These are phyloP conservation scores for Physcia stellaris DNA, from an alignment of 495 filamentous ascomycete species.

Conservation along the genomic window DNA sequence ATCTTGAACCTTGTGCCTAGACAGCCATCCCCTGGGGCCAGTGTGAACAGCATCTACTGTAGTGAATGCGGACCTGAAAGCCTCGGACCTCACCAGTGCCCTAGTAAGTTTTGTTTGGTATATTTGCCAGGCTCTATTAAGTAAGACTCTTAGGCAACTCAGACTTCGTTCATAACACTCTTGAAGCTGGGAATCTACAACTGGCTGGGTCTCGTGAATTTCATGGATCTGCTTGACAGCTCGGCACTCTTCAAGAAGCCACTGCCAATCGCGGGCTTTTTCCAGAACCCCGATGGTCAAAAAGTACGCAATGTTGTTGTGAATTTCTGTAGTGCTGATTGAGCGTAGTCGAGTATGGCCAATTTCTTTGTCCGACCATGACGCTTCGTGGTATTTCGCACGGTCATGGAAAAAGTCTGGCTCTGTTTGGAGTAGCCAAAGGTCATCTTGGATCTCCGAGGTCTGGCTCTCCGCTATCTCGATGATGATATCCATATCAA, in stretches of 20 bases:
- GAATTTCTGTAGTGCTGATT: not conserved
- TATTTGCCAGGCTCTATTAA: not conserved
- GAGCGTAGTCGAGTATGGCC: not conserved
- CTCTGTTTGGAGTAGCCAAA: conserved; percentile 14
- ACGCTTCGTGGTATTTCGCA: not conserved
- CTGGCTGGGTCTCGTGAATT: not conserved
- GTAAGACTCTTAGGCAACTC: not conserved
- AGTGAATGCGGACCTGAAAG: not conserved
- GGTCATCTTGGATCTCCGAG: conserved; percentile 7
- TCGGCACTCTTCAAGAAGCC: not conserved
- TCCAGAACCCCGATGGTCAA: not conserved
- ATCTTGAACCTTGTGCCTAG: not conserved
- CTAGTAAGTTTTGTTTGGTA: not conserved
- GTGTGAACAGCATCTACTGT: not conserved
- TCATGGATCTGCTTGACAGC: not conserved
- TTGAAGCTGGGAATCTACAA: not conserved
- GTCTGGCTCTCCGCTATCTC: conserved; percentile 2
- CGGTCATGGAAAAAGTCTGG: not conserved
- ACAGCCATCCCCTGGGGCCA: not conserved
- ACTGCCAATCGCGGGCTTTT: not conserved
- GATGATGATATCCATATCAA: conserved; percentile 9
- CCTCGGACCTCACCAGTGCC: not conserved
- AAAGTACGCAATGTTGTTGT: not conserved
- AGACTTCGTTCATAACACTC: not conserved
- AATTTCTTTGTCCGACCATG: not conserved